Evolutionary conservation across 257 asterid species (phyloP).

Genomic region (Solanum gandarillasii): DNA sequence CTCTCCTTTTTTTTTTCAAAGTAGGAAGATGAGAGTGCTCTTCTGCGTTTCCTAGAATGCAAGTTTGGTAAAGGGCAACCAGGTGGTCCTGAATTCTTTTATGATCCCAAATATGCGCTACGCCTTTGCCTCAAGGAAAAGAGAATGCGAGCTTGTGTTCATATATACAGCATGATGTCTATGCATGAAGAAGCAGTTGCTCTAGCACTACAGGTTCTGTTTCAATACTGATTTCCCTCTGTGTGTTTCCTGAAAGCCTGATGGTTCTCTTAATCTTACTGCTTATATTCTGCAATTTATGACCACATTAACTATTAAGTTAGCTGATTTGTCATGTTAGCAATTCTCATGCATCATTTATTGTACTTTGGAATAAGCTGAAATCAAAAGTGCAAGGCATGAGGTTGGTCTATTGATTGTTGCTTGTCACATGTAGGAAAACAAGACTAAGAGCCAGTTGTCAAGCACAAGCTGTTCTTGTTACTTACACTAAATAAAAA

Average conservation of each 20-base stretch:
- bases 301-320: background rate
- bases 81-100: slow-evolving; percentile 74
- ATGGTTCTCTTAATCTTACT: background rate
- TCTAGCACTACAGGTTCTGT: slow-evolving; percentile 78
- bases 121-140: slow-evolving; percentile 87
- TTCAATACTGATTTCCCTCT: background rate
- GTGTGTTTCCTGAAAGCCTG: background rate
- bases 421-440: background rate
- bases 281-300: background rate
- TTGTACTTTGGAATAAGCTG: background rate
- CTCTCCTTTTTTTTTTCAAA: background rate
- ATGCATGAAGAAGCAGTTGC: slow-evolving; percentile 99
- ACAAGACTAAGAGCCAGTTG: background rate
- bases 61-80: slow-evolving; percentile 79
- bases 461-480: background rate
- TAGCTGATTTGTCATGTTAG: background rate
- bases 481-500: background rate
- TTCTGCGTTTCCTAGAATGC: slow-evolving; percentile 89
- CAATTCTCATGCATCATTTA: background rate
- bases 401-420: background rate
- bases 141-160: slow-evolving; percentile 95
- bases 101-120: slow-evolving; percentile 94
- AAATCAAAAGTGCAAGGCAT: background rate
- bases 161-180: slow-evolving; percentile 92
- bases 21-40: slow-evolving; percentile 92